Conservation (phyloP, 2,329 filamentous ascomycete species). For the Coniella lustricola region DNA sequence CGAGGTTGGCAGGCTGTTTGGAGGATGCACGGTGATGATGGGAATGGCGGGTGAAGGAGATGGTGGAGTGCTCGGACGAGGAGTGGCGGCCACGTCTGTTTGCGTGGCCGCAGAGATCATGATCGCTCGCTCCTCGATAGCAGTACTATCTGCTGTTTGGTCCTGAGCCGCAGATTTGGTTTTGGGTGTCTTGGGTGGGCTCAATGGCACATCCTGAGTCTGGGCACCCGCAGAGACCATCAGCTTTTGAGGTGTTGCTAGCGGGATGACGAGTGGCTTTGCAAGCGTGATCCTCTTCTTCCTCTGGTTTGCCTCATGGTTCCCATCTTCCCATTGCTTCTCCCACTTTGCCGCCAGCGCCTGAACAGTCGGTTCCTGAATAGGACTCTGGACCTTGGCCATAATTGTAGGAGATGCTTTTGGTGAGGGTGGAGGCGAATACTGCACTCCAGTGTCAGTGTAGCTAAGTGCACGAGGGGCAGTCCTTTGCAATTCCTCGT, state of each 20-base stretch:
- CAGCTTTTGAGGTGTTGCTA: constrained; percentile 26
- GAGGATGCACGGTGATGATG: constrained; percentile 86
- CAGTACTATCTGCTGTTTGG: constrained; percentile 21
- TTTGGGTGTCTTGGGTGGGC: constrained; percentile 59
- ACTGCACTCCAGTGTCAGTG: constrained; percentile 72
- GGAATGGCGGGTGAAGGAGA: constrained; percentile 56
- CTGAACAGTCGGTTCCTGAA: constrained; percentile 29
- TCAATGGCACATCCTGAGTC: constrained; percentile 54
- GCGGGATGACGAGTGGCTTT: constrained; percentile 44
- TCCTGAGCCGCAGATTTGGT: constrained; percentile 45
- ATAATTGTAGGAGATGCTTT: constrained; percentile 29
- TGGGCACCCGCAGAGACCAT: constrained; percentile 63
- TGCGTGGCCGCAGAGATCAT: constrained; percentile 56
- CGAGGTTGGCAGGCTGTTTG: constrained; percentile 73
- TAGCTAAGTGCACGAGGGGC: constrained; percentile 45
- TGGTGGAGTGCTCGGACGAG: constrained; percentile 16
- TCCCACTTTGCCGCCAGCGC: constrained; percentile 29
- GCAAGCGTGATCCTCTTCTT: constrained; percentile 58
- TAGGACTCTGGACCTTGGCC: constrained; percentile 32
- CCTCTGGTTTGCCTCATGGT: constrained; percentile 65
- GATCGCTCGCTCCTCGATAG: constrained; percentile 18
- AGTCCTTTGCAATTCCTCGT: constrained; percentile 31
- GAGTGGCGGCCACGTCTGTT: constrained; percentile 40
- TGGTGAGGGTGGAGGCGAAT: constrained; percentile 74
- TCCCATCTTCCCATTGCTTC: constrained; percentile 36